Evolutionary conservation across 352 stramenopile genomes (phyloP).

Genomic region (Phytophthora podocarpi): DNA sequence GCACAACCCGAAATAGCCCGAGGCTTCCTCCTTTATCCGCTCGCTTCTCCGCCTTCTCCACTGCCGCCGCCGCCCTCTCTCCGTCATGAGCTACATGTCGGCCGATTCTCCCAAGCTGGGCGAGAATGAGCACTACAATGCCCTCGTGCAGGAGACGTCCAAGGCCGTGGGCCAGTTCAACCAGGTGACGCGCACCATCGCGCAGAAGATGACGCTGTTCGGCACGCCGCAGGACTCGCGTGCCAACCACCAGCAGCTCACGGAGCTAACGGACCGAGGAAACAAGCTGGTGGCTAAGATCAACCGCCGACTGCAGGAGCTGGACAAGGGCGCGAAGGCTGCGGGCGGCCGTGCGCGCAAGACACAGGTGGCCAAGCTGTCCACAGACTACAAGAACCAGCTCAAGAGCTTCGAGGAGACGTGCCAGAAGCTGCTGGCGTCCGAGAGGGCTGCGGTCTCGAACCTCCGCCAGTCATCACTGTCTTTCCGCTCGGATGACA

Average conservation of each 20-base stretch:
- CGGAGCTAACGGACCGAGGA: conserved; percentile 59
- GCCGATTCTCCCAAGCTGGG: conserved; percentile 54
- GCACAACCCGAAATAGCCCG: conserved; percentile 21
- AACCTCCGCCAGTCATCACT: conserved; percentile 57
- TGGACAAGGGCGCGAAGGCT: conserved; percentile 40
- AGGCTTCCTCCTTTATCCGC: not conserved
- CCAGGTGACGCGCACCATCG: conserved; percentile 56
- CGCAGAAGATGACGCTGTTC: conserved; percentile 72
- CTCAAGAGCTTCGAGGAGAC: conserved; percentile 63
- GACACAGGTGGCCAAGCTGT: conserved; percentile 62
- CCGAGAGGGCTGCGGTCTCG: conserved; percentile 51
- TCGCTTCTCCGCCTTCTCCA: not conserved
- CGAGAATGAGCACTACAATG: conserved; percentile 57
- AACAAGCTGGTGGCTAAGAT: conserved; percentile 68
- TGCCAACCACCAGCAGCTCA: conserved; percentile 67
- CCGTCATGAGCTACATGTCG: conserved; percentile 51
- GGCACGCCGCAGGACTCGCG: conserved; percentile 60
- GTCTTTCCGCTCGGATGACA: conserved; percentile 52
- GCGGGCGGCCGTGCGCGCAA: conserved; percentile 46
- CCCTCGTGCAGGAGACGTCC: conserved; percentile 60
- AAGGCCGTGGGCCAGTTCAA: conserved; percentile 68
- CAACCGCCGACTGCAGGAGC: conserved; percentile 56
- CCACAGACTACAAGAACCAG: conserved; percentile 69
- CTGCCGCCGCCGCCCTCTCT: not conserved
- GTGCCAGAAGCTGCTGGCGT: conserved; percentile 50